Evolutionary conservation across 495 filamentous ascomycete species (phyloP), one percentile per base, ranked within the genome.

Genomic region (Hypomontagnella submonticulosa): DNA sequence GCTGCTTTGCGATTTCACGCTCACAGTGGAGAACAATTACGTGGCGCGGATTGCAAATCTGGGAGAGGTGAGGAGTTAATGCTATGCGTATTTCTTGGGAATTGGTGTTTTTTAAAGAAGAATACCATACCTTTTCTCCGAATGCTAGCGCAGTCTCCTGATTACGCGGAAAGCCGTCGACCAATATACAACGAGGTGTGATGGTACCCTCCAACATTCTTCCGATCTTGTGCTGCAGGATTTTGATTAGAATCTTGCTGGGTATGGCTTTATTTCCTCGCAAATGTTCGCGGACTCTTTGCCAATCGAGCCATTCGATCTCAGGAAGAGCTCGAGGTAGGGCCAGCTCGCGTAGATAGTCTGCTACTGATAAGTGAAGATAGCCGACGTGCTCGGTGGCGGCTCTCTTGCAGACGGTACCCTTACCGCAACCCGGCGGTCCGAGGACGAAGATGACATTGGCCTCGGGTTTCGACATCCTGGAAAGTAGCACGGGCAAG

Each of bases 331-430:
- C 7, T 4, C 34, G 18, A 11, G 53, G 47, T 16, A 51, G 3
- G n/a, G n/a, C n/a, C n/a, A 69, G 52, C 15, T 61, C 52, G 36
- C 78, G 72, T 2, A 81, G 58, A 32, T 79, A 59, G 41, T 80
- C 79, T 0, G 78, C 79, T 1, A 78, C 63, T 0, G 78, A 81
- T 30, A 80, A 59, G 4, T 85, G 80, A 62, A 70, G 69, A 12
- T 72, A 77, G 23, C 34, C 32, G 13, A 4, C 48, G 57, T 5
- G 63, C 16, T 43, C 55, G 49, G 19, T 6, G 10, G 32, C 55
- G 11, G 34, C 40, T 13, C 11, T 4, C 43, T 61, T 67, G 56
- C 76, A 78, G 30, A 77, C 69, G 0, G 79, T 80, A 12, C 77
- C 73, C 59, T 81, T 81, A 23, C 77, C 78, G 1, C 73, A 69